Evolutionary conservation across 1,284 basidiomycete genomes (phyloP).

Genomic region (Cystobasidiaceae sp.): DNA sequence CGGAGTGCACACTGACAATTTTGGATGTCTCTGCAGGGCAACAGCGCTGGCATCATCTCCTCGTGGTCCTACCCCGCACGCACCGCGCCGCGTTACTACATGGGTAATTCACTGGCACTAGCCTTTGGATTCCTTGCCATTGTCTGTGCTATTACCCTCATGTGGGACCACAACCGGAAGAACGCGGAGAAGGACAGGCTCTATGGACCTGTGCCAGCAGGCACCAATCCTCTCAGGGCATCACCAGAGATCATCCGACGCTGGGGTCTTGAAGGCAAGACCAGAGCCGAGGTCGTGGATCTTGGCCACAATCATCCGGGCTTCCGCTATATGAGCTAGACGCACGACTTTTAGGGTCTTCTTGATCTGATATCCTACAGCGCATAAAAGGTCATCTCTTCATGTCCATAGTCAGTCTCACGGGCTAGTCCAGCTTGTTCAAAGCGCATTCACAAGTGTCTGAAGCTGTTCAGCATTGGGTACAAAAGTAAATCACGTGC

Average conservation of each 20-base stretch:
- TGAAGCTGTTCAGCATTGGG: too few species aligned
- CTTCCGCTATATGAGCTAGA: constrained; percentile 13
- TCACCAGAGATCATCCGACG: background rate
- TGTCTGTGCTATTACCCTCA: constrained; percentile 36
- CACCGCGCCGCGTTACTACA: constrained; percentile 40
- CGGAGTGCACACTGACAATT: background rate
- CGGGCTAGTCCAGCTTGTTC: too few species aligned
- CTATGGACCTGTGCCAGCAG: constrained; percentile 32
- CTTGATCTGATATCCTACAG: background rate
- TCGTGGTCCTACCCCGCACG: constrained; percentile 47
- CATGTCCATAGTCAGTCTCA: too few species aligned
- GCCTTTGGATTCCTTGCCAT: constrained; percentile 40
- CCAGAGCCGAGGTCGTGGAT: constrained; percentile 3
- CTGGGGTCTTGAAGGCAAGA: constrained; percentile 13
- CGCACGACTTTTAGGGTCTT: background rate
- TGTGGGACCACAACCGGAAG: constrained; percentile 34
- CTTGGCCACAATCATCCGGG: constrained; percentile 23
- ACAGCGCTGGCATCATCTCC: constrained; percentile 49
- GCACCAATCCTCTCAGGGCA: constrained; percentile 3
- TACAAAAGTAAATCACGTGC: too few species aligned
- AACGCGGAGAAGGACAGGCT: constrained; percentile 36
- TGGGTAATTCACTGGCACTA: constrained; percentile 41
- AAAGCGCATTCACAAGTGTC: too few species aligned
- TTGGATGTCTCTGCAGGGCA: background rate
- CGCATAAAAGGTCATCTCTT: background rate